phyloP scores from a whole-genome alignment of 129 eudicot genomes.

The Silybum marianum region DNA sequence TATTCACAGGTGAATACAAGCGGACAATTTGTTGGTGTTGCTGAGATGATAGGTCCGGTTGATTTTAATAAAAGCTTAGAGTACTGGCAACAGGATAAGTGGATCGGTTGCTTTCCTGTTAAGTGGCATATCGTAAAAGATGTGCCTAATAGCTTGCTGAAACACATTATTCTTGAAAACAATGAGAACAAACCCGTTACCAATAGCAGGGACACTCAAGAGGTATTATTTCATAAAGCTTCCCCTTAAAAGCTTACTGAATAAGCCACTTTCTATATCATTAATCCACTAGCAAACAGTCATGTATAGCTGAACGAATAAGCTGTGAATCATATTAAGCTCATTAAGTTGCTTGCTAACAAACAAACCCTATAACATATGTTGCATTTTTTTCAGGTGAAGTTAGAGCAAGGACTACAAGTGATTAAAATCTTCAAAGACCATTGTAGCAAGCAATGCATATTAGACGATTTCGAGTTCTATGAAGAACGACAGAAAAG shows the following conservation, averaged over 20 bases:
- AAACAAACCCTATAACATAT: too few species aligned
- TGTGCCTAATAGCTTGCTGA: constrained; percentile 75
- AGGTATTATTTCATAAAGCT: constrained; percentile 39
- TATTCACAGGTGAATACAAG: constrained; percentile 67
- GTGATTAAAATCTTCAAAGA: constrained; percentile 69
- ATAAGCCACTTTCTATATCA: too few species aligned
- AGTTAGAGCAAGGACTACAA: constrained; percentile 69
- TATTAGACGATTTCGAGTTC: constrained; percentile 82
- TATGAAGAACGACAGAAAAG: constrained; percentile 72
- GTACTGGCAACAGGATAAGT: constrained; percentile 91
- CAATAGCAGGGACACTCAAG: constrained; percentile 89
- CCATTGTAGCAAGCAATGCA: constrained; percentile 65
- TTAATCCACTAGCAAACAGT: too few species aligned
- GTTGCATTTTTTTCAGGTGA: constrained; percentile 47
- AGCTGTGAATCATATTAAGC: too few species aligned
- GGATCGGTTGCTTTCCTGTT: constrained; percentile 90
- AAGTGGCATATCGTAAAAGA: constrained; percentile 98
- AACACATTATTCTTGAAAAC: constrained; percentile 77
- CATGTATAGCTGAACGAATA: too few species aligned
- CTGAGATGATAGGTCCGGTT: constrained; percentile 84
- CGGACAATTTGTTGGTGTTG: constrained; percentile 86
- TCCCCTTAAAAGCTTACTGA: too few species aligned
- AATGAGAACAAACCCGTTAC: constrained; percentile 89
- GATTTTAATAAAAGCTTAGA: constrained; percentile 76
- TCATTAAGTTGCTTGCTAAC: too few species aligned